Percentiles rank a stretch among this genome's conserved stretches.
These are phyloP conservation scores for Arxiozyma slooffiae DNA, from an alignment of 1,139 yeast species.

Conservation along the genomic window DNA sequence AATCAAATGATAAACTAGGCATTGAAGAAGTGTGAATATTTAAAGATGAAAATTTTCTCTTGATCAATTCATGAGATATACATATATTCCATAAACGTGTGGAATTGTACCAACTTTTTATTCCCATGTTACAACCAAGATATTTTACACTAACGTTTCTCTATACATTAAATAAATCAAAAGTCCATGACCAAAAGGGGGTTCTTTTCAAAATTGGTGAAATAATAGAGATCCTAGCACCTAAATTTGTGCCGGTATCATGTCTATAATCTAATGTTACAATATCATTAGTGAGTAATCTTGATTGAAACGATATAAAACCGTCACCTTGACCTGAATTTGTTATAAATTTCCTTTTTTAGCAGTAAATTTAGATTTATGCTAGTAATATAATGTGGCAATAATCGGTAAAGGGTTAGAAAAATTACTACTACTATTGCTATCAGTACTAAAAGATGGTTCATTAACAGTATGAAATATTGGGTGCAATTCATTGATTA, in stretches of 20 bases:
- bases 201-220: slow-evolving; percentile 43
- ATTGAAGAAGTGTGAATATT: background rate
- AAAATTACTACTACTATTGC: slow-evolving; percentile 2
- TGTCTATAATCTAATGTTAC: slow-evolving; percentile 65
- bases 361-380: slow-evolving; percentile 44
- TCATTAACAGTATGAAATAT: slow-evolving; percentile 12
- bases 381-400: slow-evolving; percentile 8
- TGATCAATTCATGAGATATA: slow-evolving; percentile 51
- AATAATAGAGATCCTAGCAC: slow-evolving; percentile 5
- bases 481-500: slow-evolving; percentile 9
- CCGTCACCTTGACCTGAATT: slow-evolving; percentile 89
- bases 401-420: slow-evolving; percentile 12
- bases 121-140: slow-evolving; percentile 7
- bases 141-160: slow-evolving; percentile 14
- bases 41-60: slow-evolving; percentile 34
- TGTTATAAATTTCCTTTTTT: slow-evolving; percentile 87
- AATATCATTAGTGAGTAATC: slow-evolving; percentile 78
- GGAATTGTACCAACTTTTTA: slow-evolving; percentile 9
- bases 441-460: slow-evolving; percentile 7
- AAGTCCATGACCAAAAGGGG: slow-evolving; percentile 41
- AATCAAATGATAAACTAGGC: slow-evolving; percentile 32
- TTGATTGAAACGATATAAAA: slow-evolving; percentile 66
- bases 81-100: slow-evolving; percentile 39
- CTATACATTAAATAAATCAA: slow-evolving; percentile 43
- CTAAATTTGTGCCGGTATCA: slow-evolving; percentile 69